These are phyloP conservation scores for Cladosporium halotolerans DNA, from an alignment of 2,329 filamentous ascomycete genomes.

Conservation along the genomic window DNA sequence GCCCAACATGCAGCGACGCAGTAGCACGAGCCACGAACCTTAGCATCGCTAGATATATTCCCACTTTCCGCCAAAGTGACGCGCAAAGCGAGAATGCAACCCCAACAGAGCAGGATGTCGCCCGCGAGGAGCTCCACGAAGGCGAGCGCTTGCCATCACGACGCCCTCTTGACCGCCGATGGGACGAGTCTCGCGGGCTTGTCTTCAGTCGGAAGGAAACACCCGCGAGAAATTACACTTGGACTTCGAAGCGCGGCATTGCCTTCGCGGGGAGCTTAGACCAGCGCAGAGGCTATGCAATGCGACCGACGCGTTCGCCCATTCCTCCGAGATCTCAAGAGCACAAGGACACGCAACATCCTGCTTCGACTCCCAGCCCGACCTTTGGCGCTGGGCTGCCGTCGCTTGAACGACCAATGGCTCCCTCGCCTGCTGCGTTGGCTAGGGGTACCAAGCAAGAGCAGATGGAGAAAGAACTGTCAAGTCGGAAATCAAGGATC, in stretches of 20 bases:
- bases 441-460: not conserved
- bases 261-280: not conserved
- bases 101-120: not conserved
- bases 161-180: slow-evolving; percentile 23
- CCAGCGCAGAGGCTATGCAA: slow-evolving; percentile 5
- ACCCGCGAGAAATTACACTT: not conserved
- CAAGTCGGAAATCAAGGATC: not conserved
- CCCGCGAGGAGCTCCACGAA: not conserved
- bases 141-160: slow-evolving; percentile 19
- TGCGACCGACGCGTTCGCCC: not conserved
- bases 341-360: not conserved
- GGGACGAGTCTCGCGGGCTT: slow-evolving; percentile 26
- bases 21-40: slow-evolving; percentile 6
- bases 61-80: slow-evolving; percentile 2
- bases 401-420: not conserved
- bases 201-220: slow-evolving; percentile 12
- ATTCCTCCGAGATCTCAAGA: not conserved
- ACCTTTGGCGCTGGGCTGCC: not conserved
- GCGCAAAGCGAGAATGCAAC: not conserved
- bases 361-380: not conserved
- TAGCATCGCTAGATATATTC: not conserved
- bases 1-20: slow-evolving; percentile 11
- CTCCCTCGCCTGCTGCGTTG: not conserved
- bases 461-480: slow-evolving; percentile 1
- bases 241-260: slow-evolving; percentile 4